Conservation (phyloP, 2,329 filamentous ascomycete species). For the Dactylellina leptospora region DNA sequence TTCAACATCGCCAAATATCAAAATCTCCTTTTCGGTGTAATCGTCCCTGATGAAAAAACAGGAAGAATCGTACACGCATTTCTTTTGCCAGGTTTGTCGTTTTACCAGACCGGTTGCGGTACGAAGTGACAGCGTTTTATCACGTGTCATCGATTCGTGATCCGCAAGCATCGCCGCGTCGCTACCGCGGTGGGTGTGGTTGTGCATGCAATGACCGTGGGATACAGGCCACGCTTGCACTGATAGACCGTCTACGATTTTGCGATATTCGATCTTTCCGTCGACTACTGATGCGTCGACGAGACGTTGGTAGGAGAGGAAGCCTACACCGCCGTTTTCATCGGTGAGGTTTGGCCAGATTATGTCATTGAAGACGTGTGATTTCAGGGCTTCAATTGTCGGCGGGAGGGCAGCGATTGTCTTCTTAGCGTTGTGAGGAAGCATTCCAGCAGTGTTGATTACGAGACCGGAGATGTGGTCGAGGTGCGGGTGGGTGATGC, state of each 20-base stretch:
- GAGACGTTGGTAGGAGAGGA: slow-evolving; percentile 88
- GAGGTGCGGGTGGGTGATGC: slow-evolving; percentile 96
- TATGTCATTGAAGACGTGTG: slow-evolving; percentile 94
- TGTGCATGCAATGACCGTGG: slow-evolving; percentile 87
- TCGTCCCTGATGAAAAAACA: slow-evolving; percentile 91
- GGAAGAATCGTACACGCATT: slow-evolving; percentile 84
- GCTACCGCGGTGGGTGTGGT: slow-evolving; percentile 72
- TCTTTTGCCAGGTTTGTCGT: slow-evolving; percentile 60
- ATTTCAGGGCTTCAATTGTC: slow-evolving; percentile 91
- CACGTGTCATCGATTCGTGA: slow-evolving; percentile 5
- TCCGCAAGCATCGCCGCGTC: slow-evolving; percentile 58
- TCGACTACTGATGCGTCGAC: slow-evolving; percentile 85
- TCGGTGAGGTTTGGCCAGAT: slow-evolving; percentile 98
- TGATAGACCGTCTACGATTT: slow-evolving; percentile 86
- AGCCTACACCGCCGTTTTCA: slow-evolving; percentile 90
- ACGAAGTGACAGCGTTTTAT: slow-evolving; percentile 52
- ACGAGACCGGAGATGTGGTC: slow-evolving; percentile 93
- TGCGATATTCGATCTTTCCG: slow-evolving; percentile 78
- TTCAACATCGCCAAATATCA: slow-evolving; percentile 96
- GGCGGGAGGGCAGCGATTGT: slow-evolving; percentile 79
- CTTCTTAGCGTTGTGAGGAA: slow-evolving; percentile 81
- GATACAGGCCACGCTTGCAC: slow-evolving; percentile 87
- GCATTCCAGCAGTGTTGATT: slow-evolving; percentile 88
- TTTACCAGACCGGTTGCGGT: slow-evolving; percentile 25
- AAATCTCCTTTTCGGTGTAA: slow-evolving; percentile 75